Evolutionary conservation across 1,284 basidiomycete genomes (phyloP).

Genomic region (Sanghuangporus baumii): DNA sequence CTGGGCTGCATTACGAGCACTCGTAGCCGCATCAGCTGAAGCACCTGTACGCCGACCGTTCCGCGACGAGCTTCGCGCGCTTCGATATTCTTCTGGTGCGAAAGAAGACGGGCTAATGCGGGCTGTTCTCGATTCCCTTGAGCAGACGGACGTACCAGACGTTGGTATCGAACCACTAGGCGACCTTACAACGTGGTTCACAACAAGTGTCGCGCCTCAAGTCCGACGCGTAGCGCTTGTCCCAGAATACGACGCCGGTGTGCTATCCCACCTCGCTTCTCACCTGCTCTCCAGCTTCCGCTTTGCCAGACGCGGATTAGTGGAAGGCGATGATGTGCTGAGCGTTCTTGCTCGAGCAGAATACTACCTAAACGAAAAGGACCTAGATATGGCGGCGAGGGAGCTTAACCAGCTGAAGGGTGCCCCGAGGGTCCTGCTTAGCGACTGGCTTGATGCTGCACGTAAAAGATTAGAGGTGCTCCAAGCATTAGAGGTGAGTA

Average conservation of each 20-base stretch:
- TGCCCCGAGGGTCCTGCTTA: constrained; percentile 76
- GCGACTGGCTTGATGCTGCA: constrained; percentile 92
- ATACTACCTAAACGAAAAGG: constrained; percentile 86
- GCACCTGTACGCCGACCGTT: constrained; percentile 70
- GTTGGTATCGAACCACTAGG: constrained; percentile 88
- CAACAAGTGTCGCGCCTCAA: constrained; percentile 76
- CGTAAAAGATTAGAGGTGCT: constrained; percentile 86
- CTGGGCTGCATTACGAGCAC: constrained; percentile 69
- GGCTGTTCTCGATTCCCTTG: constrained; percentile 68
- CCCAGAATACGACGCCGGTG: constrained; percentile 82
- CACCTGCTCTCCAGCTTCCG: constrained; percentile 70
- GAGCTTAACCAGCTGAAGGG: constrained; percentile 91
- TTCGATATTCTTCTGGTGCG: constrained; percentile 69
- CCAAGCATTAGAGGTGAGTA: constrained; percentile 82
- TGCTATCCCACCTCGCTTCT: constrained; percentile 85
- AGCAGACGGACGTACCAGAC: constrained; percentile 71
- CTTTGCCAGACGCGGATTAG: constrained; percentile 73
- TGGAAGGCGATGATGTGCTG: constrained; percentile 79
- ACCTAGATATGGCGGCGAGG: constrained; percentile 85
- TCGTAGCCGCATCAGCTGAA: constrained; percentile 49
- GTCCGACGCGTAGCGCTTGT: constrained; percentile 88
- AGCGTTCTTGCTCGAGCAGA: constrained; percentile 89
- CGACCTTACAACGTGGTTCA: constrained; percentile 88
- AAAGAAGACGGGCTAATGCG: constrained; percentile 65
- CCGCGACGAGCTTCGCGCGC: constrained; percentile 82